These are phyloP conservation scores for Solanum bukasovii DNA, from an alignment of 257 asterid species.

Conservation along the genomic window DNA sequence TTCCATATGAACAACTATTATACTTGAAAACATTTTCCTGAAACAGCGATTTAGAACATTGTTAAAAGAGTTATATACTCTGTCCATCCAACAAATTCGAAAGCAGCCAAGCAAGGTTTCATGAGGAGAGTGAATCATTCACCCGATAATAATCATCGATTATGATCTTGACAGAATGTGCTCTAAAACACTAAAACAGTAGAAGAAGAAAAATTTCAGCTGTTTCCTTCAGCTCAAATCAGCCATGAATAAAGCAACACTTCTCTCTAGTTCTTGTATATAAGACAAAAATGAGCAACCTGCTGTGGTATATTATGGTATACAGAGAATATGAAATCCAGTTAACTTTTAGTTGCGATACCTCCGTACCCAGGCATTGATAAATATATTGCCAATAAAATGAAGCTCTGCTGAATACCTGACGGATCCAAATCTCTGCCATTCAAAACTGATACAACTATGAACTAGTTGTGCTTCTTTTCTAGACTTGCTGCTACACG, in stretches of 20 bases:
- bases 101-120: not conserved
- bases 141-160: not conserved
- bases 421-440: not conserved
- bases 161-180: not conserved
- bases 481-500: conserved; percentile 37
- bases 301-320: not conserved
- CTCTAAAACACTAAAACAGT: not conserved
- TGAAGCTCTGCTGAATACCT: not conserved
- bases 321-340: not conserved
- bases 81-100: not conserved
- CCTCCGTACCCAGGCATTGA: not conserved
- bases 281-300: not conserved
- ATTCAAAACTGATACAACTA: not conserved
- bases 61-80: too few species aligned
- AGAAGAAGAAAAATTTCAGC: not conserved
- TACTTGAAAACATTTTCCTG: not conserved
- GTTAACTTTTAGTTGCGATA: not conserved
- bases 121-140: not conserved
- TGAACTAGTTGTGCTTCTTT: conserved; percentile 30
- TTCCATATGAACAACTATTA: too few species aligned
- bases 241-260: not conserved
- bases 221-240: not conserved
- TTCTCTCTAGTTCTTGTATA: not conserved
- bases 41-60: too few species aligned
- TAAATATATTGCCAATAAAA: not conserved